phyloP scores from a whole-genome alignment of 78 protist species.

The Dictyostelium purpureum region DNA sequence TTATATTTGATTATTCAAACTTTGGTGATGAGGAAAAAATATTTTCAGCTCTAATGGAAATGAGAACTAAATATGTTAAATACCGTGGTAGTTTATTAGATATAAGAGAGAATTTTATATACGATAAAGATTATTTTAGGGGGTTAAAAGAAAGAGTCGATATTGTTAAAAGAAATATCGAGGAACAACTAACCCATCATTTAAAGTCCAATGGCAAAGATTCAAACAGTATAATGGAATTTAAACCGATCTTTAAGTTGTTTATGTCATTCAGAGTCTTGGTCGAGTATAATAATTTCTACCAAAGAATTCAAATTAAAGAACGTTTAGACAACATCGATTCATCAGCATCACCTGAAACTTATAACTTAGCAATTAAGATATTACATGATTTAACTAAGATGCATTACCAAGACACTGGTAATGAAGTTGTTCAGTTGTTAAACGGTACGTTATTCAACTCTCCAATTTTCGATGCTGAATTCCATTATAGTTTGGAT shows the following conservation, averaged over 20 bases:
- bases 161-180: not conserved
- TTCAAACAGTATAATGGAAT: no score
- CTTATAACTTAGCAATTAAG: not conserved
- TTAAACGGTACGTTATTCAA: no score
- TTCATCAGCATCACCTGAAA: not conserved
- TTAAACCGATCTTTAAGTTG: no score
- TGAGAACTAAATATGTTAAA: not conserved
- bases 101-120: not conserved
- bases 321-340: not conserved
- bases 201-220: not conserved
- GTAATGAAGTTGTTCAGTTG: no score
- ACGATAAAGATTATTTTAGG: not conserved
- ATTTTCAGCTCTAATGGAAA: not conserved
- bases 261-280: not conserved
- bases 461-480: not conserved
- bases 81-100: not conserved
- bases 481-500: not conserved
- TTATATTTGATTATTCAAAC: not conserved
- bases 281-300: not conserved
- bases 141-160: not conserved
- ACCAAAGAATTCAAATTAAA: constrained; percentile 5
- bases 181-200: not conserved
- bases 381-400: not conserved
- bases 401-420: no score
- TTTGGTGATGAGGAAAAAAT: not conserved